A percentile compares a stretch with the other conserved stretches of the same genome.
These are phyloP conservation scores for Delitschia confertaspora DNA, from an alignment of 495 filamentous ascomycete genomes.

Conservation along the genomic window DNA sequence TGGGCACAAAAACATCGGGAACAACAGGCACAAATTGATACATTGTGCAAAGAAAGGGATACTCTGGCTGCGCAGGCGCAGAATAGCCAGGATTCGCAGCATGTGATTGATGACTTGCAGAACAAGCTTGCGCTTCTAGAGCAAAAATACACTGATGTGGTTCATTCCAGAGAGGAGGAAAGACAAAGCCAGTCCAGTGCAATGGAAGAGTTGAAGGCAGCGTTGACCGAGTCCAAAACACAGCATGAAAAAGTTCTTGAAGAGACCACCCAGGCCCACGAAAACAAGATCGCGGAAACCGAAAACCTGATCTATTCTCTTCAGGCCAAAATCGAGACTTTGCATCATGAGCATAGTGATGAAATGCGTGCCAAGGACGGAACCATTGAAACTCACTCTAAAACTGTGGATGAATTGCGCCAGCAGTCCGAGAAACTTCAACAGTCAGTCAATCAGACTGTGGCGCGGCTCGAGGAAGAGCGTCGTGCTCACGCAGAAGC, in stretches of 20 bases:
- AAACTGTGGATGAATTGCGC: conserved; percentile 13
- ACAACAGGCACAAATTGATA: conserved; percentile 13
- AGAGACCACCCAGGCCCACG: conserved; percentile 5
- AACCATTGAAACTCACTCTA: conserved; percentile 11
- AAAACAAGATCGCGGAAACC: conserved; percentile 13
- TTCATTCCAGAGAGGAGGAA: conserved; percentile 15
- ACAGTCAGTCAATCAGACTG: conserved; percentile 8
- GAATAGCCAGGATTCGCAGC: not conserved
- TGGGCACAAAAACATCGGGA: conserved; percentile 11
- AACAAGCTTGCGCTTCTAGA: conserved; percentile 7
- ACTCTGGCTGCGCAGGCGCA: conserved; percentile 1
- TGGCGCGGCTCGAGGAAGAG: conserved; percentile 12
- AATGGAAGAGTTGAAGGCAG: conserved; percentile 9
- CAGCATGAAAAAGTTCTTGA: conserved; percentile 7
- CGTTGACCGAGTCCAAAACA: conserved; percentile 3
- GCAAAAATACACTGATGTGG: conserved; percentile 15
- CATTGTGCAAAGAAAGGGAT: conserved; percentile 11
- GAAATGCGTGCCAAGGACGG: conserved; percentile 20
- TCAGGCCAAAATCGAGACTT: conserved; percentile 16
- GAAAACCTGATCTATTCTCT: conserved; percentile 17
- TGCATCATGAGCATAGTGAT: conserved; percentile 21
- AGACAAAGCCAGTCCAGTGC: conserved; percentile 1
- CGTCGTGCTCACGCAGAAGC: conserved; percentile 12
- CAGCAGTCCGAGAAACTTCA: conserved; percentile 15
- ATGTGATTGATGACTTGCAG: conserved; percentile 15